phyloP scores from a whole-genome alignment of 2,329 filamentous ascomycete genomes.

The Curvularia spicifera region DNA sequence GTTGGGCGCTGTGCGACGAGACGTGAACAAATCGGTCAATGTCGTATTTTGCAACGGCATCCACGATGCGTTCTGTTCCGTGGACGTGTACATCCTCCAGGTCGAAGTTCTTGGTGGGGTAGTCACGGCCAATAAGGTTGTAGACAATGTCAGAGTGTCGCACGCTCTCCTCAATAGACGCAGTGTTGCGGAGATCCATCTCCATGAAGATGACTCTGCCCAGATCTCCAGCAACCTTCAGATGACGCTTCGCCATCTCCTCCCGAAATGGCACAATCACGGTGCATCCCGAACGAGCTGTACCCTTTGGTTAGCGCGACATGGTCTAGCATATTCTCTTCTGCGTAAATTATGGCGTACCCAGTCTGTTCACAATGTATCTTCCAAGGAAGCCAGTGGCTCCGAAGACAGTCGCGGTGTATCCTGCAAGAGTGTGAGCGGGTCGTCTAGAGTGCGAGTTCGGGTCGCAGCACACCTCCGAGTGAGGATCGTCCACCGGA shows the following conservation, averaged over 20 bases:
- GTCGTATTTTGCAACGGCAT: slow-evolving; percentile 96
- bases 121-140: slow-evolving; percentile 92
- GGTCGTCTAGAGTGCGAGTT: slow-evolving; percentile 13
- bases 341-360: slow-evolving; percentile 55
- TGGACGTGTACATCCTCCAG: slow-evolving; percentile 93
- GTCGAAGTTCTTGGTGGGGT: slow-evolving; percentile 97
- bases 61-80: slow-evolving; percentile 87
- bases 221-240: slow-evolving; percentile 95
- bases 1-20: slow-evolving; percentile 89
- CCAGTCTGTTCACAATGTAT: slow-evolving; percentile 96
- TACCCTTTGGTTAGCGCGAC: slow-evolving; percentile 31
- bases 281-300: slow-evolving; percentile 90
- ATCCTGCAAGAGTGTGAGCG: slow-evolving; percentile 64
- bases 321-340: not conserved
- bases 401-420: slow-evolving; percentile 97
- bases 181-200: slow-evolving; percentile 92
- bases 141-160: slow-evolving; percentile 97
- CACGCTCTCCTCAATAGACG: slow-evolving; percentile 95
- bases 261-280: slow-evolving; percentile 93
- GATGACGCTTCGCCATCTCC: slow-evolving; percentile 96
- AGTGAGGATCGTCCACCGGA: slow-evolving; percentile 89
- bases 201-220: slow-evolving; percentile 90
- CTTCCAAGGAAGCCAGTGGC: slow-evolving; percentile 94
- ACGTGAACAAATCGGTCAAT: slow-evolving; percentile 96
- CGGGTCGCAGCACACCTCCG: slow-evolving; percentile 67